Evolutionary conservation across 371 early-diverging fungal genomes (phyloP), one percentile per base, ranked within the genome.

Genomic region (Phascolomyces articulosus): DNA sequence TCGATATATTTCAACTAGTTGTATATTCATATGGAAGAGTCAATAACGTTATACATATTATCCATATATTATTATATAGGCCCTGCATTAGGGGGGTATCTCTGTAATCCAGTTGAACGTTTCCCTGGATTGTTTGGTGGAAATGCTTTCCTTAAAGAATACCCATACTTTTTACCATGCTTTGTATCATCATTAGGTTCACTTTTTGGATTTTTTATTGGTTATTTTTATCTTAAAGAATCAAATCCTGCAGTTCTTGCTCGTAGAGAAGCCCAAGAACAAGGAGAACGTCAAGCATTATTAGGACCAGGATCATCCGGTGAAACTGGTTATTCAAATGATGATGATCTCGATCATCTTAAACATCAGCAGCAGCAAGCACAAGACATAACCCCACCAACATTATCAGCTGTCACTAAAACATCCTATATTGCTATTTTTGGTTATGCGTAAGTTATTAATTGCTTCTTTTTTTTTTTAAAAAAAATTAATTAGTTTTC

Each of bases 151-250:
- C 85, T 96, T 34, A 78, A 71, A 23, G 70, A 73, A 1, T 93
- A 88, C 63, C 96, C 96, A 1, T 96, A 95, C 73, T 86, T 93
- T 56, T 85, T 97, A 13, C 97, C 97, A 0, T 97, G 96, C 64
- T 70, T 91, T 38, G 79, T 93, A 6, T 86, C 92, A 13, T 80
- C 93, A 4, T 58, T 80, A 15, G 81, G 93, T 4, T 83, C 88
- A 16, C 41, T 89, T 16, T 63, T 86, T 48, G 95, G 94, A 2
- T 85, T 89, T 29, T 55, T 85, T 0, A 67, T 93, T 20, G 93
- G 90, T 0, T 84, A 79, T 40, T 82, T 92, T 59, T 91, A 77
- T 62, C 74, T 96, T 11, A 82, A 93, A 29, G 97, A 97, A 67
- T 92, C 95, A 7, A 73, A 82, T 44, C 75, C 78, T 0, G 66